These are phyloP conservation scores for Elsinoe australis DNA, from an alignment of 2,329 filamentous ascomycete species.

Conservation along the genomic window DNA sequence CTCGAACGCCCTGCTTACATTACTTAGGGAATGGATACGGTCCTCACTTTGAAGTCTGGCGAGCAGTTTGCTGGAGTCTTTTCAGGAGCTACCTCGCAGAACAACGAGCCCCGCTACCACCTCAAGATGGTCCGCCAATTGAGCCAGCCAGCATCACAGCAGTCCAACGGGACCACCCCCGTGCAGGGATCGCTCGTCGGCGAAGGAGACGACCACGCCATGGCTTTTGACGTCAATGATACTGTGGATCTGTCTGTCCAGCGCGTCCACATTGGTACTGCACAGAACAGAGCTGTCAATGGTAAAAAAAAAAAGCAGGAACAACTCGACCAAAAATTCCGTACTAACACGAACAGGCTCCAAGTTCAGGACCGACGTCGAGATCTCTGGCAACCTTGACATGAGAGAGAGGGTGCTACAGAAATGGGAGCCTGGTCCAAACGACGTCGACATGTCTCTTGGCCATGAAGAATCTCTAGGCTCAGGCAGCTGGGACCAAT, in stretches of 20 bases:
- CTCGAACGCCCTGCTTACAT: not conserved
- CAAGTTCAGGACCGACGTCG: slow-evolving; percentile 76
- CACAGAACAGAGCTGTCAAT: slow-evolving; percentile 48
- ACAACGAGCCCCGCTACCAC: slow-evolving; percentile 46
- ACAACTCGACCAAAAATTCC: not conserved
- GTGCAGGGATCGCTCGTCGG: slow-evolving; percentile 39
- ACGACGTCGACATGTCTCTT: slow-evolving; percentile 59
- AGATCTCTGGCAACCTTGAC: slow-evolving; percentile 64
- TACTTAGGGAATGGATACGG: slow-evolving; percentile 48
- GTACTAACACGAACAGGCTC: slow-evolving; percentile 36
- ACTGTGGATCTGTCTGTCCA: slow-evolving; percentile 49
- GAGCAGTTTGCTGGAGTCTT: slow-evolving; percentile 56
- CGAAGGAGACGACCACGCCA: slow-evolving; percentile 42
- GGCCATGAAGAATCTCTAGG: slow-evolving; percentile 43
- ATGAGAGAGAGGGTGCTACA: slow-evolving; percentile 68
- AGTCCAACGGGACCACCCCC: slow-evolving; percentile 41
- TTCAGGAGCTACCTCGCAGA: slow-evolving; percentile 47
- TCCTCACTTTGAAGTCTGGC: slow-evolving; percentile 52
- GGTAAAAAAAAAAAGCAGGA: slow-evolving; percentile 44
- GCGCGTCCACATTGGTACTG: slow-evolving; percentile 47
- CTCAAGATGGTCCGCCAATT: slow-evolving; percentile 59
- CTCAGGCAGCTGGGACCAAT: slow-evolving; percentile 72
- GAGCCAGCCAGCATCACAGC: slow-evolving; percentile 33
- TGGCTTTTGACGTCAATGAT: slow-evolving; percentile 57
- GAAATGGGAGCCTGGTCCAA: slow-evolving; percentile 66